A percentile compares a stretch with the other conserved stretches of the same genome.
Conservation (phyloP, 2,329 filamentous ascomycete genomes). For the Colletotrichum theobromicola region DNA sequence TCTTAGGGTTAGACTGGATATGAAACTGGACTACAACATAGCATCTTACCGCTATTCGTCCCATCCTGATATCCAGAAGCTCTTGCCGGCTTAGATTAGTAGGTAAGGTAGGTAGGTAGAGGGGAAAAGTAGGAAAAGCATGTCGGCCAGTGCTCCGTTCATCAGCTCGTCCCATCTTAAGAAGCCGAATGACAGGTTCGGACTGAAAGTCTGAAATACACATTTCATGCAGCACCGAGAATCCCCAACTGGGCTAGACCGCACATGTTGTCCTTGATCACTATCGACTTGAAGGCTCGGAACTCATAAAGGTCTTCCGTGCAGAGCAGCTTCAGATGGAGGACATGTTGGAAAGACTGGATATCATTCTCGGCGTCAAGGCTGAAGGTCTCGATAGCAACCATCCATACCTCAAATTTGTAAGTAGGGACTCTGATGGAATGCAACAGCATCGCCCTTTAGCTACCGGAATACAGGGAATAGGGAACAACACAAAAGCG, state of each 20-base stretch:
- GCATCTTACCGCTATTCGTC: neutral
- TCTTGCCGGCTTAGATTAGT: too few species aligned
- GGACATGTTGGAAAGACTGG: neutral
- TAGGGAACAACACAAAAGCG: too few species aligned
- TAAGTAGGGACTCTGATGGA: neutral
- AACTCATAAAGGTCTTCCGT: neutral
- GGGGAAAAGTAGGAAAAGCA: too few species aligned
- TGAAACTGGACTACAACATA: neutral
- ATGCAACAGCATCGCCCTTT: neutral
- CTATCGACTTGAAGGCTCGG: neutral
- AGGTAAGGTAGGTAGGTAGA: too few species aligned
- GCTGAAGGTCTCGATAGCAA: neutral
- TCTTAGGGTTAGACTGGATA: neutral
- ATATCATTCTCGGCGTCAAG: fast-evolving
- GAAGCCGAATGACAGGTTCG: neutral
- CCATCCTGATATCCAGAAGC: too few species aligned
- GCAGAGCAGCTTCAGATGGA: neutral
- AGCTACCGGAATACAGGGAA: too few species aligned
- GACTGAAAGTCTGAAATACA: neutral
- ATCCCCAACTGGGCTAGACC: neutral
- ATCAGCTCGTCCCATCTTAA: neutral
- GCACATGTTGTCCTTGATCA: neutral
- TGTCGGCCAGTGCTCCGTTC: too few species aligned
- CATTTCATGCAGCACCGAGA: neutral
- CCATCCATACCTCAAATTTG: neutral